Evolutionary conservation across 305 asterid genomes (phyloP), one percentile per base, ranked within the genome.

Genomic region (Petunia hybrid): DNA sequence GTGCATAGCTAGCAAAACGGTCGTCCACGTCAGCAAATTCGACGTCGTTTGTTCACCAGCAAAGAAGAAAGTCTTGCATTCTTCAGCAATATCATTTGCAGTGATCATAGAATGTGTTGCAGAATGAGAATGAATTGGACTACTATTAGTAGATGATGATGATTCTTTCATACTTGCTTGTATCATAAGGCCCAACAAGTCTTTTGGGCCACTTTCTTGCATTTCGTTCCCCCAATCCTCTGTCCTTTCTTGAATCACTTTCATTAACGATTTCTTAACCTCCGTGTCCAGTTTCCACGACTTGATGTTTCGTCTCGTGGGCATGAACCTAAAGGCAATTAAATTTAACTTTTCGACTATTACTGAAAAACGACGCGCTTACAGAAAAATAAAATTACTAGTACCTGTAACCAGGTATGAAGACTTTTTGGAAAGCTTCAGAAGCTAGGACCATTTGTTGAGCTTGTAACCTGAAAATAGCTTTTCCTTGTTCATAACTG

Each of bases 21-120:
- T 87, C 69, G 94, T 90, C 97, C 97, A 92, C 51, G 94, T 90
- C 83, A 93, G 94, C 70, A 92, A 83, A 67, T 90, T 87, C 36
- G 97, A 92, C 41, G 96, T 90, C 5, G 97, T 91, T 86, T 90
- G 93, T 77, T 83, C 91, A 59, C 96, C 97, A 43, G 94, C 97
- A 68, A 90, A 86, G 83, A 88, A 91, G 81, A 92, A 89, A 82
- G 89, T 91, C 84, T 83, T 87, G 90, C 96, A 92, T 80, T 91
- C 94, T 56, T 92, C 97, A 0, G 92, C 93, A 1, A 92, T 88
- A 83, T 88, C 91, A 39, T 86, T 81, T 64, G 81, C 84, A 2
- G 91, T 88, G 63, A 88, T 84, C 42, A 62, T 68, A 1, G 81
- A 8, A 76, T 83, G 16, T 80, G 81, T 59, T 77, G 48, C 5